Base-by-base conservation (phyloP, 352 stramenopile genomes). In the Globisporangium viniferum region DNA sequence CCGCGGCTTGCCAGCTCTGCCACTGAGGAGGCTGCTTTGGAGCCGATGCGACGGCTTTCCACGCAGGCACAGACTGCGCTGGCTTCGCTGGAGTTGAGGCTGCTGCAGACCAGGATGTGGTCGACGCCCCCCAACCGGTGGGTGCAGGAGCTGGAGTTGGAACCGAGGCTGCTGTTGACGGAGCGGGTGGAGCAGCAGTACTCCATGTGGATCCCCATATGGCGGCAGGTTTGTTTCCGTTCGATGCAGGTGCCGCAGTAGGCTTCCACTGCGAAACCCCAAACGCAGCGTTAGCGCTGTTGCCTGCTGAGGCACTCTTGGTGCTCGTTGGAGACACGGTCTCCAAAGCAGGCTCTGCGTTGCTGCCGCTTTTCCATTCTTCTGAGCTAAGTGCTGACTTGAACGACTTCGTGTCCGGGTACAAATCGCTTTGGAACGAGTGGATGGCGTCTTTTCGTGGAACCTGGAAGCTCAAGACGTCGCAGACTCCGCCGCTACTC, bases 341-440 rank as follows among this genome's bases (percentile, higher is more conserved):
- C 35, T 78, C 72, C 14, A 91, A 44, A 20, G 82, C 35, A 0
- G 84, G 86, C 44, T 78, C 64, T 5, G 80, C 79, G 55, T 88
- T 84, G 27, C 56, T 24, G 7, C 83, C 82, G 6, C 61, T 66
- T 8, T 35, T 55, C 85, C 85, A 94, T 49, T 90, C 73, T 1
- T 62, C 57, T 6, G 74, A 55, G 20, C 61, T 80, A 53, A 92
- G 61, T 5, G 87, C 77, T 2, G 84, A 54, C 62, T 66, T 73
- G 46, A 65, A 33, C 3, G 77, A 73, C 31, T 73, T 64, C 12
- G 85, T 92, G 27, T 89, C 73, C 0, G 85, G 87, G 72, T 88
- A 94, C 75, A 94, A 77, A 70, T 94, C 87, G 49, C 69, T 79
- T 66, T 94, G 87, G 69, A 93, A 94, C 56, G 81, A 71, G 53